Percentiles rank a stretch among this genome's conserved stretches.
Conservation (phyloP, 2,329 filamentous ascomycete species). For the Scedosporium apiospermum region DNA sequence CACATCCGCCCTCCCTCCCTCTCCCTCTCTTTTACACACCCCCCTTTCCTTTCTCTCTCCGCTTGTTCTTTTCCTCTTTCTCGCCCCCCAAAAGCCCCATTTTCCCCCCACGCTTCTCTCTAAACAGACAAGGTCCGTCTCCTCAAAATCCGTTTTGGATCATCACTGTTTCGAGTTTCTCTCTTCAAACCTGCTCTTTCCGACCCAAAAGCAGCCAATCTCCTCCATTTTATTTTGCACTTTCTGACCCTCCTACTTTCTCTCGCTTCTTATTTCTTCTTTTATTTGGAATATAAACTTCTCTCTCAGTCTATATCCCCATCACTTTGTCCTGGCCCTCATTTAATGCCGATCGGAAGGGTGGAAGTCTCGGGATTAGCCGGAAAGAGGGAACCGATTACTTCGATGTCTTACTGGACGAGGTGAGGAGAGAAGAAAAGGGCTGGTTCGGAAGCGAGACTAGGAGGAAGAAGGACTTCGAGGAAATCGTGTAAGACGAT, state of each 20-base stretch:
- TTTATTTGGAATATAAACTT: too few species aligned
- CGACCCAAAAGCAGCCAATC: not conserved
- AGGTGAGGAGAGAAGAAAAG: too few species aligned
- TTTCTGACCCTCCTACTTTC: not conserved
- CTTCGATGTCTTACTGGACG: too few species aligned
- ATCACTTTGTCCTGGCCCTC: too few species aligned
- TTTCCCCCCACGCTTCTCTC: not conserved
- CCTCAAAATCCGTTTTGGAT: not conserved
- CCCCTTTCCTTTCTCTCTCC: too few species aligned
- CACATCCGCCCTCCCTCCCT: not conserved
- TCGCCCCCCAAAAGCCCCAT: not conserved
- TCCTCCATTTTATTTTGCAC: not conserved
- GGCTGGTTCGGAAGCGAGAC: too few species aligned
- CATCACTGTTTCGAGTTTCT: not conserved
- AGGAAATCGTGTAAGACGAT: not conserved
- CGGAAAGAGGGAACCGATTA: too few species aligned
- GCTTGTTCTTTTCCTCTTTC: not conserved
- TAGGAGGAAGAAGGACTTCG: not conserved
- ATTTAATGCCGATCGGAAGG: too few species aligned
- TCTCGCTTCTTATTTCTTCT: too few species aligned
- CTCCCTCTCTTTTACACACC: not conserved
- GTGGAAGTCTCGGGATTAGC: too few species aligned
- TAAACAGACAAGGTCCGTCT: not conserved
- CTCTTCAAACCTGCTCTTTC: not conserved
- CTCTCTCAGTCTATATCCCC: too few species aligned